phyloP scores from a whole-genome alignment of 2,329 filamentous ascomycete genomes.

The Colletotrichum sidae region DNA sequence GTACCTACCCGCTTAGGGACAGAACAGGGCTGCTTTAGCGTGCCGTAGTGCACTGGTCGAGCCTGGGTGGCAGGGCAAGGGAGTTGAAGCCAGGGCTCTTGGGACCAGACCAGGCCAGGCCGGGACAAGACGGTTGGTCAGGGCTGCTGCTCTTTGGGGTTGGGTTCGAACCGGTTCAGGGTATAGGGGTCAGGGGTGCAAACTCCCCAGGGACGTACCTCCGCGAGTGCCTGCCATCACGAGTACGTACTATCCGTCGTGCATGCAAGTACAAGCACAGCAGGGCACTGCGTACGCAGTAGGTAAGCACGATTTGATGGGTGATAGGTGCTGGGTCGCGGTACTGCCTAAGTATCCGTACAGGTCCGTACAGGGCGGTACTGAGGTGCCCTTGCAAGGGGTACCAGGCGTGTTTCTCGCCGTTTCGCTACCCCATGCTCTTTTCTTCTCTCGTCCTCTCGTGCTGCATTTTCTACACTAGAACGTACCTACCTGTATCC shows the following conservation, averaged over 20 bases:
- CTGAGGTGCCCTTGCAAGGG: no score
- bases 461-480: background rate
- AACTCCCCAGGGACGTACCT: background rate
- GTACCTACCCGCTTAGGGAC: no score
- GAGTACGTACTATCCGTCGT: background rate
- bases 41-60: no score
- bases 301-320: no score
- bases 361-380: no score
- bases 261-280: no score
- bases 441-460: background rate
- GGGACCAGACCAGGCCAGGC: constrained; percentile 20
- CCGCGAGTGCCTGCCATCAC: background rate
- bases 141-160: constrained; percentile 25
- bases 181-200: constrained; percentile 21
- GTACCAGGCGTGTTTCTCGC: constrained; percentile 6
- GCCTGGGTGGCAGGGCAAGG: constrained; percentile 34
- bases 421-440: background rate
- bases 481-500: no score
- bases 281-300: no score
- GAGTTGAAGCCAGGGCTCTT: constrained; percentile 32
- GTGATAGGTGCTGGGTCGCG: no score
- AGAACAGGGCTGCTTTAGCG: constrained; percentile 12
- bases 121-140: constrained; percentile 27
- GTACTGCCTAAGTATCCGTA: no score
- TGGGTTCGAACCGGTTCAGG: constrained; percentile 23